Evolutionary conservation across 306 rosid genomes (phyloP).

Genomic region (Boehmeria nivea): DNA sequence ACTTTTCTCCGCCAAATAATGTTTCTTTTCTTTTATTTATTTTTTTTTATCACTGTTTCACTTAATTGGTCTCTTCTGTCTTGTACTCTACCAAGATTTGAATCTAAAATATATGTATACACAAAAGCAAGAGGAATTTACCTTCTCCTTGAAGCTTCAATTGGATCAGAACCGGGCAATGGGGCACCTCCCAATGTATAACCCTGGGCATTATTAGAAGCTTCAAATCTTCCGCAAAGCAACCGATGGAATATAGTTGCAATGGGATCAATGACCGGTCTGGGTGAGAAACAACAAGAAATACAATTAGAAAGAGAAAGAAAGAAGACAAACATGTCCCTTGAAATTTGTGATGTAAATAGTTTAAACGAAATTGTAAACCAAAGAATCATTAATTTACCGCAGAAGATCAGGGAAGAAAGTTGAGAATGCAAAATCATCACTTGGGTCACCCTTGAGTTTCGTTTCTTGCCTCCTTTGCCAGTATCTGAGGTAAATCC

Average conservation of each 20-base stretch:
- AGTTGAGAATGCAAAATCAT: slow-evolving; percentile 85
- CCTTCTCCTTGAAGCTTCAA: slow-evolving; percentile 94
- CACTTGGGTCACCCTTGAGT: slow-evolving; percentile 89
- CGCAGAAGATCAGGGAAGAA: slow-evolving; percentile 87
- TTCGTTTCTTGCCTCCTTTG: slow-evolving; percentile 82
- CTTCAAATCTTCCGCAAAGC: slow-evolving; percentile 79
- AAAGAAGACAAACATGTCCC: slow-evolving; percentile 8
- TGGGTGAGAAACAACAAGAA: slow-evolving; percentile 30
- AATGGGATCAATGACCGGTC: slow-evolving; percentile 80
- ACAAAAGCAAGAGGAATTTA: slow-evolving; percentile 30
- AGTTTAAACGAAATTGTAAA: neutral
- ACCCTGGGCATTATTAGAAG: slow-evolving; percentile 42
- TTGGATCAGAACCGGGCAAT: slow-evolving; percentile 87
- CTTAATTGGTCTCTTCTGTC: neutral
- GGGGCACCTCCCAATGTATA: slow-evolving; percentile 46
- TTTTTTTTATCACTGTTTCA: no score
- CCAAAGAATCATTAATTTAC: slow-evolving; percentile 24
- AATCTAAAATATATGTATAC: neutral
- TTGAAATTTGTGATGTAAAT: slow-evolving; percentile 3
- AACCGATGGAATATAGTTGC: slow-evolving; percentile 75
- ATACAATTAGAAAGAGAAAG: slow-evolving; percentile 7
- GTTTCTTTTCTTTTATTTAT: neutral
- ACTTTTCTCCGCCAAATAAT: slow-evolving; percentile 3
- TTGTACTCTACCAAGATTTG: neutral
- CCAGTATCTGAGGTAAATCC: slow-evolving; percentile 99